phyloP scores from a whole-genome alignment of 441 rosid species.

The Breynia disticha region DNA sequence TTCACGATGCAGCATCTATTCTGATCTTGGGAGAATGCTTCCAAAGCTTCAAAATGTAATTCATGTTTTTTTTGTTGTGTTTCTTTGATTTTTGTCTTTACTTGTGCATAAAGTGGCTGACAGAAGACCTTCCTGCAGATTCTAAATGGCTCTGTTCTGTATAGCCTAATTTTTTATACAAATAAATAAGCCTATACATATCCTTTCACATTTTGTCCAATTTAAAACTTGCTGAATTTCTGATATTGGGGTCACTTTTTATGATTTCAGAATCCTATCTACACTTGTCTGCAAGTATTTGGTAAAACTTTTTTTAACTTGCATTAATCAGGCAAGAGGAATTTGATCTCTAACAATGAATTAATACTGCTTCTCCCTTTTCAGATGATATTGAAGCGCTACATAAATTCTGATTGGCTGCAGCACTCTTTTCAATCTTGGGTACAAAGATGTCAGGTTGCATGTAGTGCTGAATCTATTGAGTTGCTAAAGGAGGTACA shows the following conservation, averaged over 20 bases:
- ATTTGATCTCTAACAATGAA: slow-evolving; percentile 1
- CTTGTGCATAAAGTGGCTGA: background rate
- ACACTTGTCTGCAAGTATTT: too few relatives aligned
- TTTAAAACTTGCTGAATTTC: too few relatives aligned
- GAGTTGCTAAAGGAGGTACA: slow-evolving; percentile 85
- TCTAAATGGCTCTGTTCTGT: background rate
- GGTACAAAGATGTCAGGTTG: slow-evolving; percentile 58
- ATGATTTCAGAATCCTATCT: too few relatives aligned
- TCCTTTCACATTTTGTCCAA: too few relatives aligned
- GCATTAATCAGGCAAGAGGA: too few relatives aligned
- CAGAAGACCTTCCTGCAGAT: background rate
- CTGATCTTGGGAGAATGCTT: slow-evolving; percentile 86
- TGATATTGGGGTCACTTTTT: too few relatives aligned
- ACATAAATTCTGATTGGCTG: slow-evolving; percentile 65
- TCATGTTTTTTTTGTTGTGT: slow-evolving; percentile 10
- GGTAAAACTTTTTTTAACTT: too few relatives aligned
- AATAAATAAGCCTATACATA: too few relatives aligned
- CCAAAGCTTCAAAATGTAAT: slow-evolving; percentile 77
- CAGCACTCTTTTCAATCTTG: slow-evolving; percentile 48
- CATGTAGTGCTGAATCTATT: slow-evolving; percentile 70
- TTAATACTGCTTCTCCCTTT: slow-evolving; percentile 17
- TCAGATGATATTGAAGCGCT: slow-evolving; percentile 73
- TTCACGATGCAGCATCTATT: slow-evolving; percentile 66
- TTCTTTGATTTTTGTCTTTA: background rate
- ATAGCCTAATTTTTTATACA: too few relatives aligned